Percentiles rank a stretch among this genome's conserved stretches.
These are phyloP conservation scores for Posidonia oceanica DNA, from an alignment of 116 monocot species.

Conservation along the genomic window DNA sequence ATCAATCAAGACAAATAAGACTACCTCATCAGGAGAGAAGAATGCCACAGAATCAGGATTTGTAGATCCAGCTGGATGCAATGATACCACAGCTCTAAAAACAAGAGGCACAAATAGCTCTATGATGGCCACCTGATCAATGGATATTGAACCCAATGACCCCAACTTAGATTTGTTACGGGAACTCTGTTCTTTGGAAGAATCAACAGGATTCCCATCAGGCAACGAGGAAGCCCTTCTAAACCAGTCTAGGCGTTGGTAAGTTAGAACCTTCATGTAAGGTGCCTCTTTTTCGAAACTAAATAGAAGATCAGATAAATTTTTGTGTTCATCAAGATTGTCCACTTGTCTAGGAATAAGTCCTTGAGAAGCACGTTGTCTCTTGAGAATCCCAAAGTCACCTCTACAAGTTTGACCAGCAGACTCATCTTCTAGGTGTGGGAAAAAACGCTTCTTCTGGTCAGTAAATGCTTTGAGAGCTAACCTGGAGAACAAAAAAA, in stretches of 20 bases:
- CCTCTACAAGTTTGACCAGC: slow-evolving; percentile 17
- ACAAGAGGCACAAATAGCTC: slow-evolving; percentile 62
- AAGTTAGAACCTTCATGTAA: slow-evolving; percentile 44
- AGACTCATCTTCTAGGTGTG: slow-evolving; percentile 70
- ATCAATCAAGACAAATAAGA: neutral
- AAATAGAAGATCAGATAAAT: slow-evolving; percentile 48
- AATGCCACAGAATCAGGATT: slow-evolving; percentile 79
- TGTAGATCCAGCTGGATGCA: slow-evolving; percentile 87
- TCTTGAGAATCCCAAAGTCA: slow-evolving; percentile 35
- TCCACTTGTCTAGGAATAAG: slow-evolving; percentile 14
- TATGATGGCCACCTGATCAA: slow-evolving; percentile 55
- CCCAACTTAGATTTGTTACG: slow-evolving; percentile 24
- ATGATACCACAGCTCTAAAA: slow-evolving; percentile 75
- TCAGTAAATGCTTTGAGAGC: slow-evolving; percentile 96
- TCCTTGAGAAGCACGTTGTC: slow-evolving; percentile 22
- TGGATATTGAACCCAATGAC: slow-evolving; percentile 18
- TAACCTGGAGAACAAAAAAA: slow-evolving; percentile 30
- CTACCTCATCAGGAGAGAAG: slow-evolving; percentile 93
- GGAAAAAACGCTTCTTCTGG: slow-evolving; percentile 87
- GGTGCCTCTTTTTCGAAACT: slow-evolving; percentile 36
- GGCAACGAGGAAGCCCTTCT: slow-evolving; percentile 59
- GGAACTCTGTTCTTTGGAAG: slow-evolving; percentile 28
- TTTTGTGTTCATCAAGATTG: slow-evolving; percentile 27
- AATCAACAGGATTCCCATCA: slow-evolving; percentile 22
- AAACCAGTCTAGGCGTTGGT: slow-evolving; percentile 74